A percentile compares a stretch with the other conserved stretches of the same genome.
Conservation (phyloP, 306 rosid genomes). For the Cucumis melo region DNA sequence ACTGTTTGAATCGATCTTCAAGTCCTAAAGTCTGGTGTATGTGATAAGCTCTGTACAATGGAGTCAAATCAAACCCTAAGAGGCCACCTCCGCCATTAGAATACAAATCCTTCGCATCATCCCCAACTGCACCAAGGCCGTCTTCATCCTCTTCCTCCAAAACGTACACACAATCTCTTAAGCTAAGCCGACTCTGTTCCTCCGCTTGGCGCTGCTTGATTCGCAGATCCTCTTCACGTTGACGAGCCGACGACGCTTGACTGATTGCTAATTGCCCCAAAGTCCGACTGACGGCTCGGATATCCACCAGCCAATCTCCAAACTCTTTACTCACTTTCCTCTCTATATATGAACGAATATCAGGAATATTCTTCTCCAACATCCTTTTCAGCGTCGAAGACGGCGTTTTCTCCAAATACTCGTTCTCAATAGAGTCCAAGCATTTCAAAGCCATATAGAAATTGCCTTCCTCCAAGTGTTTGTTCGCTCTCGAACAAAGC, state of each 20-base stretch:
- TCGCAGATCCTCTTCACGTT: slow-evolving; percentile 91
- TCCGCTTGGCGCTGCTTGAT: slow-evolving; percentile 98
- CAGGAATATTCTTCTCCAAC: slow-evolving; percentile 95
- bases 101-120: slow-evolving; percentile 29
- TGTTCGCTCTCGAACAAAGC: slow-evolving; percentile 71
- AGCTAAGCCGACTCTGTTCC: slow-evolving; percentile 95
- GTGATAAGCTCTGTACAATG: slow-evolving; percentile 67
- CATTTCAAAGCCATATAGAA: slow-evolving; percentile 92
- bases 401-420: slow-evolving; percentile 44
- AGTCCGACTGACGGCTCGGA: slow-evolving; percentile 83
- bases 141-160: slow-evolving; percentile 87
- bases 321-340: slow-evolving; percentile 82
- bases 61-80: slow-evolving; percentile 80
- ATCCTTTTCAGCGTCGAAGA: slow-evolving; percentile 67
- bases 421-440: slow-evolving; percentile 62
- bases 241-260: slow-evolving; percentile 89
- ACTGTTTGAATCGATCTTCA: slow-evolving; percentile 80
- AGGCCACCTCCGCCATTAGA: slow-evolving; percentile 40
- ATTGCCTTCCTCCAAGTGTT: slow-evolving; percentile 45
- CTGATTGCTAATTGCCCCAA: slow-evolving; percentile 90
- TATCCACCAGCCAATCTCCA: slow-evolving; percentile 95
- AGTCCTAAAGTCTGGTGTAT: slow-evolving; percentile 87
- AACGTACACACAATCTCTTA: slow-evolving; percentile 80
- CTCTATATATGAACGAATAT: slow-evolving; percentile 77
- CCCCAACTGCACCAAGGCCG: slow-evolving; percentile 24